phyloP scores from a whole-genome alignment of 805 yeast species.

The Candida nitratophila region DNA sequence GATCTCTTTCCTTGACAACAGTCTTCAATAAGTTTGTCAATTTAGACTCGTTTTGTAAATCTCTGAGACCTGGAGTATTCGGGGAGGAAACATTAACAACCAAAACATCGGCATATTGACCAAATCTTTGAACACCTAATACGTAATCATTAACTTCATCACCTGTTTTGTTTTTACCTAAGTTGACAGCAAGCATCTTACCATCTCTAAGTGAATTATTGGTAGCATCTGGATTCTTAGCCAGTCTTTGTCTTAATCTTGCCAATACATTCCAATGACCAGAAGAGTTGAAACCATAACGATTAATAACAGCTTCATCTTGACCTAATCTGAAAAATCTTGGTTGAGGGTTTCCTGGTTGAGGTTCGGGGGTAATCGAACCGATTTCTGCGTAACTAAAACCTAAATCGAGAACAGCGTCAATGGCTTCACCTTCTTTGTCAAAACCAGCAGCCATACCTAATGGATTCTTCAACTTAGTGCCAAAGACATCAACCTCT shows the following conservation, averaged over 20 bases:
- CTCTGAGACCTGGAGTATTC: slow-evolving; percentile 91
- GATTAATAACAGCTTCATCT: slow-evolving; percentile 87
- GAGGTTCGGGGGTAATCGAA: slow-evolving; percentile 86
- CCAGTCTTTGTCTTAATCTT: slow-evolving; percentile 53
- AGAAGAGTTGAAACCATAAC: slow-evolving; percentile 90
- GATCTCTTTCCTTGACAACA: slow-evolving; percentile 65
- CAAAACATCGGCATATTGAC: slow-evolving; percentile 79
- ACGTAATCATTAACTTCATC: slow-evolving; percentile 86
- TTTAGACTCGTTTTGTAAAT: slow-evolving; percentile 71
- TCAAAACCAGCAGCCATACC: slow-evolving; percentile 97
- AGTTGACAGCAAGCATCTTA: slow-evolving; percentile 70
- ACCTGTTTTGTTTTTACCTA: slow-evolving; percentile 90
- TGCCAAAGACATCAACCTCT: slow-evolving; percentile 60
- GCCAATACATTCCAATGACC: slow-evolving; percentile 76
- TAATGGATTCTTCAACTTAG: slow-evolving; percentile 61
- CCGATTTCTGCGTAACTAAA: slow-evolving; percentile 91
- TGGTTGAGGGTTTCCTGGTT: slow-evolving; percentile 92
- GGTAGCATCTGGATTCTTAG: slow-evolving; percentile 13
- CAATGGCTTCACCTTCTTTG: slow-evolving; percentile 88
- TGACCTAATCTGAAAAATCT: slow-evolving; percentile 79
- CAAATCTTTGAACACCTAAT: slow-evolving; percentile 75
- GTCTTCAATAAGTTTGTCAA: slow-evolving; percentile 58
- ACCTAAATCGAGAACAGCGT: slow-evolving; percentile 68
- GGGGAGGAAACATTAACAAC: slow-evolving; percentile 93
- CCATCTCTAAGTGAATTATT: slow-evolving; percentile 47